Evolutionary conservation across 1,284 basidiomycete genomes (phyloP).

Genomic region (Entoloma clypeatum): DNA sequence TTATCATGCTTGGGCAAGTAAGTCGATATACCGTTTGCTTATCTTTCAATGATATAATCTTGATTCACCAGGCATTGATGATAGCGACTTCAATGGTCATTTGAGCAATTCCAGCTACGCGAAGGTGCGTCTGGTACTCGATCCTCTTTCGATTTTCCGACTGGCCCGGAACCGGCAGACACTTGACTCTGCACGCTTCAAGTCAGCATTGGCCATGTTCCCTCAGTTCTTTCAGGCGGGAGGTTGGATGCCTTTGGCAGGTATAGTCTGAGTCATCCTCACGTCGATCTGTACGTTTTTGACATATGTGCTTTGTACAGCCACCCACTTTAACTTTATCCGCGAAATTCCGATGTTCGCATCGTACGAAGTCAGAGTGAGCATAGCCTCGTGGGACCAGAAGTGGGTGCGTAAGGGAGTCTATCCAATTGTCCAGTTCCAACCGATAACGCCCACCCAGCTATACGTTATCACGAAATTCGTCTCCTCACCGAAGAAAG

Average conservation of each 20-base stretch:
- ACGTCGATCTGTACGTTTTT: background rate
- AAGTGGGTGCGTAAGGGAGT: constrained; percentile 65
- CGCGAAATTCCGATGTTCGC: constrained; percentile 76
- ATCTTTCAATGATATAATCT: background rate
- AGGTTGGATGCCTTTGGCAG: constrained; percentile 69
- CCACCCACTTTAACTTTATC: constrained; percentile 70
- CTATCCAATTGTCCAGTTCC: background rate
- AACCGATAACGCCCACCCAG: constrained; percentile 30
- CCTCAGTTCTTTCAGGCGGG: constrained; percentile 62
- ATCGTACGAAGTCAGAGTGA: constrained; percentile 67
- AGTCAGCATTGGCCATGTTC: constrained; percentile 45
- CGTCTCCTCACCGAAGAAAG: constrained; percentile 50
- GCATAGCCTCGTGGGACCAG: constrained; percentile 71
- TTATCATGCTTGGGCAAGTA: constrained; percentile 55
- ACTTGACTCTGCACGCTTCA: constrained; percentile 41
- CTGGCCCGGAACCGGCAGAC: constrained; percentile 25
- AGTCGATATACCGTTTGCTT: constrained; percentile 24
- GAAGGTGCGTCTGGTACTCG: constrained; percentile 43
- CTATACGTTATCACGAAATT: constrained; percentile 63
- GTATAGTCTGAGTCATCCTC: constrained; percentile 32
- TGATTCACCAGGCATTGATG: constrained; percentile 50
- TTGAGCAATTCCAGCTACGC: constrained; percentile 77
- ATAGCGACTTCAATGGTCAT: constrained; percentile 68
- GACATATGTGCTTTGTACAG: constrained; percentile 29
- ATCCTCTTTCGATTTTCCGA: background rate